A percentile compares a stretch with the other conserved stretches of the same genome.
Conservation (phyloP, 345 rosid species). For the Aquilaria sinensis region DNA sequence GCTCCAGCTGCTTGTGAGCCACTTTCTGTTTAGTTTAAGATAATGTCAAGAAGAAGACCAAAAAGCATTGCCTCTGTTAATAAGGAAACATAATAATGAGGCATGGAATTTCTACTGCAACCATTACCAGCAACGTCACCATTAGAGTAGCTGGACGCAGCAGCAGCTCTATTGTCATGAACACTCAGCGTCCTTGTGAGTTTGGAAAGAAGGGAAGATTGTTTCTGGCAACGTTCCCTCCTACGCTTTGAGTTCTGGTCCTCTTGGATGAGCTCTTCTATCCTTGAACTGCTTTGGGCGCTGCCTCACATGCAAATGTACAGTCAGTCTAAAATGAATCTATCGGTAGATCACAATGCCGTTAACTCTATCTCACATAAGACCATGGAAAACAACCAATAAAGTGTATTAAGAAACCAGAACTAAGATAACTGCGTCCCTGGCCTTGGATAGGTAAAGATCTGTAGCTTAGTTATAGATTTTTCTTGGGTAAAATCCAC, state of each 20-base stretch:
- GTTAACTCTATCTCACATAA: too few relatives aligned
- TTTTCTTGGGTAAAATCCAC: too few relatives aligned
- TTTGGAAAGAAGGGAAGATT: conserved; percentile 75
- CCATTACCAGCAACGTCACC: conserved; percentile 43
- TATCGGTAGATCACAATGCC: too few relatives aligned
- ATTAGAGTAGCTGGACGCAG: conserved; percentile 70
- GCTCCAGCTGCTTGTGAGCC: conserved; percentile 66
- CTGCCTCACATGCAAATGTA: conserved; percentile 20
- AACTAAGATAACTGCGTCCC: too few relatives aligned
- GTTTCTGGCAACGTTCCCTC: conserved; percentile 82
- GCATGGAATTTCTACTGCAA: background rate
- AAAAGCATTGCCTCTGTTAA: background rate
- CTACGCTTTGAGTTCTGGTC: conserved; percentile 75
- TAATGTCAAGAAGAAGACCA: background rate
- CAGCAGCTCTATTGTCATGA: conserved; percentile 91
- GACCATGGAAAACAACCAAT: too few relatives aligned
- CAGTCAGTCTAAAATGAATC: too few relatives aligned
- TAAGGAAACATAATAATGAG: background rate
- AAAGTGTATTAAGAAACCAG: too few relatives aligned
- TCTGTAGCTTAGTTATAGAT: too few relatives aligned
- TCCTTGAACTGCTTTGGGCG: conserved; percentile 65
- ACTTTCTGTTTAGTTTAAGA: conserved; percentile 44
- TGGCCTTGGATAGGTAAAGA: too few relatives aligned
- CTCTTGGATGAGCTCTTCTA: conserved; percentile 88
- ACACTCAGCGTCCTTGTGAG: conserved; percentile 79